Conservation (phyloP, 805 yeast genomes). For the Yarrowia porcina region DNA sequence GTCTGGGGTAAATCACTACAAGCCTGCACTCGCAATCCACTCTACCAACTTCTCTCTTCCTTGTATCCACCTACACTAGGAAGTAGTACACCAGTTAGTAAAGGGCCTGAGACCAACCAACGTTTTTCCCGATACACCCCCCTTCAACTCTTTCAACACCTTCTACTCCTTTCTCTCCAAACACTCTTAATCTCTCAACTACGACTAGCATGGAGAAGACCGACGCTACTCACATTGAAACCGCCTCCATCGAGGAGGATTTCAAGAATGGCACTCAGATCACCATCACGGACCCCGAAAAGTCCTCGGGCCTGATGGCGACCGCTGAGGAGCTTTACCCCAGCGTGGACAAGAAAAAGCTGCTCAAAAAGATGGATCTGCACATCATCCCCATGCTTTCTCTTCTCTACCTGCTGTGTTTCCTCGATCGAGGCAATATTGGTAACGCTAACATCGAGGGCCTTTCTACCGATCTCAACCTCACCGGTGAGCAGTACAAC, state of each 20-base stretch:
- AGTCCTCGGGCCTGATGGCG: neutral
- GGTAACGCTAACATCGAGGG: constrained; percentile 55
- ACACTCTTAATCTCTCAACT: neutral
- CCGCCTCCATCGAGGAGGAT: constrained; percentile 16
- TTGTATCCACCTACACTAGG: too few species aligned
- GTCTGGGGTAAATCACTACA: constrained; percentile 21
- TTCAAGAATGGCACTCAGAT: constrained; percentile 15
- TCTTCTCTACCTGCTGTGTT: constrained; percentile 48
- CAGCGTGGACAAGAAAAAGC: constrained; percentile 26
- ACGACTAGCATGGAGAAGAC: constrained; percentile 5
- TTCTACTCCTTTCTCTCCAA: neutral
- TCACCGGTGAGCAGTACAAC: constrained; percentile 37
- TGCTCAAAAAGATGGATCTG: constrained; percentile 43
- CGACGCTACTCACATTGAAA: constrained; percentile 15
- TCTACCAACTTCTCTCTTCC: neutral
- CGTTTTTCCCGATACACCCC: too few species aligned
- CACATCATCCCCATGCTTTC: constrained; percentile 48
- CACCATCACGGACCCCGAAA: constrained; percentile 13
- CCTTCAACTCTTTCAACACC: neutral
- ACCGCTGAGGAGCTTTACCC: constrained; percentile 28
- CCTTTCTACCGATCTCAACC: constrained; percentile 42
- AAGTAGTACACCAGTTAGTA: too few species aligned
- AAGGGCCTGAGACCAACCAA: neutral
- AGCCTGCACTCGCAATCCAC: constrained; percentile 4
- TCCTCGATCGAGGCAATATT: constrained; percentile 51